Percentiles rank a stretch among this genome's conserved stretches.
Evolutionary conservation across 1,139 yeast species (phyloP).

Genomic region (Citeromyces siamensis): DNA sequence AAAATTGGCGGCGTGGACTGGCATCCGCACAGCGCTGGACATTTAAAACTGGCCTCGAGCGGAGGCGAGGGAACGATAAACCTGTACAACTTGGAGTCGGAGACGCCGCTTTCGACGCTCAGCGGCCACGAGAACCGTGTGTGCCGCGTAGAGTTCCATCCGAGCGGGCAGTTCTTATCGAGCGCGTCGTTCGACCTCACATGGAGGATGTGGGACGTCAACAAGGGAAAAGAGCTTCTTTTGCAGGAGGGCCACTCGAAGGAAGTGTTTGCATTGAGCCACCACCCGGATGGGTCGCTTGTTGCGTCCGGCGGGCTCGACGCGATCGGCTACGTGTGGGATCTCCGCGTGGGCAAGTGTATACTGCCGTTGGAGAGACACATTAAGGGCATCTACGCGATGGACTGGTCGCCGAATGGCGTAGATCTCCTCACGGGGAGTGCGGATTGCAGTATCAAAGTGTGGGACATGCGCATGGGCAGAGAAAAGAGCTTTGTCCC

Average conservation of each 20-base stretch:
- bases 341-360: slow-evolving; percentile 65
- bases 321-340: slow-evolving; percentile 73
- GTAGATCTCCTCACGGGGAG: slow-evolving; percentile 71
- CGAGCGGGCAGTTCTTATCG: slow-evolving; percentile 38
- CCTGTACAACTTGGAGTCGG: slow-evolving; percentile 25
- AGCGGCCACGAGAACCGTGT: slow-evolving; percentile 48
- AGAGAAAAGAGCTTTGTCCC: slow-evolving; percentile 42
- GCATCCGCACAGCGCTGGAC: slow-evolving; percentile 24
- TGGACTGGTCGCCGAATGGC: slow-evolving; percentile 74
- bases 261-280: slow-evolving; percentile 49
- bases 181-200: slow-evolving; percentile 79
- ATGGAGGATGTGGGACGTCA: slow-evolving; percentile 82
- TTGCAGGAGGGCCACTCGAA: slow-evolving; percentile 82
- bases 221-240: slow-evolving; percentile 29
- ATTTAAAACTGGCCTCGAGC: slow-evolving; percentile 32
- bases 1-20: slow-evolving; percentile 66
- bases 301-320: slow-evolving; percentile 75
- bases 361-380: slow-evolving; percentile 56
- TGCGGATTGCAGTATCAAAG: slow-evolving; percentile 67
- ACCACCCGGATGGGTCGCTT: slow-evolving; percentile 74
- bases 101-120: slow-evolving; percentile 12
- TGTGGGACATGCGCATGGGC: slow-evolving; percentile 71
- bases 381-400: slow-evolving; percentile 53
- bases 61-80: slow-evolving; percentile 52
- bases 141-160: slow-evolving; percentile 56